phyloP scores from a whole-genome alignment of 2,329 filamentous ascomycete genomes.

The Scleromitrula shiraiana region DNA sequence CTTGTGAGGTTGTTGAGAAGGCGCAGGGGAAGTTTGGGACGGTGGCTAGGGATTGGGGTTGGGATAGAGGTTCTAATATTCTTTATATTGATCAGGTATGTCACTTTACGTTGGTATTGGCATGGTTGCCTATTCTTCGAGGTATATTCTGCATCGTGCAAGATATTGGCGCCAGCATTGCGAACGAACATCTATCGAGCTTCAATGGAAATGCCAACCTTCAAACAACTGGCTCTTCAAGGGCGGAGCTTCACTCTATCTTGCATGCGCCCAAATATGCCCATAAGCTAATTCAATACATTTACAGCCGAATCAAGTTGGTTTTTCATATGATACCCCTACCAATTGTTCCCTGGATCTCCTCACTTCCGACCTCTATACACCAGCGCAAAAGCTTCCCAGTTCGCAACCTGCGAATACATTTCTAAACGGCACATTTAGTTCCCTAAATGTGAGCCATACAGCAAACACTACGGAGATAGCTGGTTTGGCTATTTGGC shows the following conservation, averaged over 20 bases:
- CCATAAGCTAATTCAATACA: conserved; percentile 28
- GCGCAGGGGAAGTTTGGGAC: conserved; percentile 45
- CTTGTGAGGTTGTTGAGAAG: conserved; percentile 42
- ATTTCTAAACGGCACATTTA: conserved; percentile 58
- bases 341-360: conserved; percentile 53
- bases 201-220: no score
- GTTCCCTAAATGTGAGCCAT: conserved; percentile 39
- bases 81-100: conserved; percentile 44
- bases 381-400: conserved; percentile 31
- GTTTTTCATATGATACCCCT: conserved; percentile 57
- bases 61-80: conserved; percentile 53
- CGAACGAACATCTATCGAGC: no score
- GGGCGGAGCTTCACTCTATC: not conserved
- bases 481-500: conserved; percentile 48
- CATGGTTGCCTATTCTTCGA: not conserved
- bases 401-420: conserved; percentile 26
- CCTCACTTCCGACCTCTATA: conserved; percentile 33
- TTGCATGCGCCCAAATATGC: not conserved
- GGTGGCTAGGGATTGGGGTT: conserved; percentile 53
- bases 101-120: conserved; percentile 1
- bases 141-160: not conserved
- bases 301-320: conserved; percentile 59
- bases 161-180: not conserved
- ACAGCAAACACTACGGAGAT: conserved; percentile 43
- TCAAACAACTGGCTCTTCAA: no score